phyloP scores from a whole-genome alignment of 2,329 filamentous ascomycete genomes.

The Trichoderma simmonsii region DNA sequence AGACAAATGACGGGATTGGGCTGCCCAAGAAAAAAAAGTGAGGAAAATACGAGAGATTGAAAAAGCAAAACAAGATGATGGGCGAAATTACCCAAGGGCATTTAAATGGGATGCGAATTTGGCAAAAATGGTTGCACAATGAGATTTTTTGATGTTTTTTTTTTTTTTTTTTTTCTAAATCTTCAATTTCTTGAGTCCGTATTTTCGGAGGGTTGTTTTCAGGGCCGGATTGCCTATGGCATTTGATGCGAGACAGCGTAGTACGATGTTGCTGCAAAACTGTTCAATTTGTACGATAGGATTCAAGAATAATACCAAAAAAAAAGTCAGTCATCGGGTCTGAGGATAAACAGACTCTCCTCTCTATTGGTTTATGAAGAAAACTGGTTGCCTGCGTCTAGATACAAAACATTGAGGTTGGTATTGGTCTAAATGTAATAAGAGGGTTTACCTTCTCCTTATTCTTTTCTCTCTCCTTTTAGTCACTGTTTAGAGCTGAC shows the following conservation, averaged over 20 bases:
- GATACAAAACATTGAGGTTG: not conserved
- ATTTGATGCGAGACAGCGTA: conserved; percentile 24
- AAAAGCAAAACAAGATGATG: not conserved
- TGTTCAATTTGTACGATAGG: conserved; percentile 22
- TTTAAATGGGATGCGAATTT: conserved; percentile 15
- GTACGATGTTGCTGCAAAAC: conserved; percentile 20
- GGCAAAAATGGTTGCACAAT: conserved; percentile 17
- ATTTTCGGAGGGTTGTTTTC: conserved; percentile 10
- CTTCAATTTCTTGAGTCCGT: conserved; percentile 7
- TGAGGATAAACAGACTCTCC: not conserved
- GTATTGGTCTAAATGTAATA: not conserved
- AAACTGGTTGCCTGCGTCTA: not conserved
- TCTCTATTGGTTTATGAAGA: not conserved
- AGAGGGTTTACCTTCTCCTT: not conserved
- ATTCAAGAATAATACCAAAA: conserved; percentile 13
- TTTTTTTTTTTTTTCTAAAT: not conserved
- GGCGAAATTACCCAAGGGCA: conserved; percentile 9
- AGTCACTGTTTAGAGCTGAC: not conserved
- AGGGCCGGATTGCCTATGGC: conserved; percentile 14
- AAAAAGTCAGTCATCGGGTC: conserved; percentile 14
- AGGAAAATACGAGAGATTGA: not conserved
- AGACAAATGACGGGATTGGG: conserved; percentile 14
- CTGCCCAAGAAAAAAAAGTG: not conserved
- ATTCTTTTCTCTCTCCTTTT: not conserved
- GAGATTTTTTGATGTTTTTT: conserved; percentile 8